These are phyloP conservation scores for Forsythia suspensa DNA, from an alignment of 257 asterid species.

Conservation along the genomic window DNA sequence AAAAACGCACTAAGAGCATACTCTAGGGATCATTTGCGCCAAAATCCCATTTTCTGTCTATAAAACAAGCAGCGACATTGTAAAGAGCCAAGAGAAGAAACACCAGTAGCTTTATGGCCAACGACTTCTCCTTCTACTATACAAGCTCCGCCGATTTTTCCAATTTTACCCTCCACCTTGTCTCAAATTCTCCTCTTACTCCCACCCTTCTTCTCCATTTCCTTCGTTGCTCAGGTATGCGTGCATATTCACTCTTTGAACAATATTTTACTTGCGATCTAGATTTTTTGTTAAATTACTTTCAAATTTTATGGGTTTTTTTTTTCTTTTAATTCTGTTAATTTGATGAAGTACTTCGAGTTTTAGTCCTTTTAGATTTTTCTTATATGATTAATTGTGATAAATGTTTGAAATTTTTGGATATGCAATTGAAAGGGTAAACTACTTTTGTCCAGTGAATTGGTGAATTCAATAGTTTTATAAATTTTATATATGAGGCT, in stretches of 20 bases:
- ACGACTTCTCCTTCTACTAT: conserved; percentile 36
- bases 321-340: background rate
- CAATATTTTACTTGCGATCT: background rate
- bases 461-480: conserved; percentile 2
- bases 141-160: conserved; percentile 29
- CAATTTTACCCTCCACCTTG: conserved; percentile 20
- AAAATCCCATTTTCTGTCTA: no score
- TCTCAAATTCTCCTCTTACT: conserved; percentile 6
- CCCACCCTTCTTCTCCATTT: conserved; percentile 20
- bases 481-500: no score
- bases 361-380: background rate
- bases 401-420: background rate
- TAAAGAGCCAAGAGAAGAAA: conserved; percentile 17
- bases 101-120: conserved; percentile 64
- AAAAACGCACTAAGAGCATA: no score
- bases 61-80: background rate
- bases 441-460: no score
- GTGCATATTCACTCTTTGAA: background rate
- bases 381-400: background rate
- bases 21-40: no score
- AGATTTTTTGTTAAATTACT: background rate
- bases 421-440: conserved; percentile 3
- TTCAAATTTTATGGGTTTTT: background rate
- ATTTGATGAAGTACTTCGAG: background rate
- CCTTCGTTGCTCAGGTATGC: conserved; percentile 39